Conservation (phyloP, 768 basidiomycete genomes). For the Podaxis sp. region DNA sequence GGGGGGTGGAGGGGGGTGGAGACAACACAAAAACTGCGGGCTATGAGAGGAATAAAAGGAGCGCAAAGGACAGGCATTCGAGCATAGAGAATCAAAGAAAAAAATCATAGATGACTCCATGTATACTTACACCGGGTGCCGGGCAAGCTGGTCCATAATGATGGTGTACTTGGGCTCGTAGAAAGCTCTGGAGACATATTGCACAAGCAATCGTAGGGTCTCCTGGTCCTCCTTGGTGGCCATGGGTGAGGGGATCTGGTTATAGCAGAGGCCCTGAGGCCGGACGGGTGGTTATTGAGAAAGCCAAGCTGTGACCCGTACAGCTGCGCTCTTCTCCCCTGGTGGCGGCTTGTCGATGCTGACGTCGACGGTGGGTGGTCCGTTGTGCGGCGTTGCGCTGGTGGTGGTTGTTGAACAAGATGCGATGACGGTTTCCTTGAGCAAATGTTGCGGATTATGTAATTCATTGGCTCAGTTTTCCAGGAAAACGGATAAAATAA, state of each 20-base stretch:
- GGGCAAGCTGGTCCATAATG: slow-evolving; percentile 89
- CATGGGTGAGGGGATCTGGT: slow-evolving; percentile 28
- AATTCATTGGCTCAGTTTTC: neutral
- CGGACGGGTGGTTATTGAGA: neutral
- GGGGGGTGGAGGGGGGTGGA: slow-evolving; percentile 10
- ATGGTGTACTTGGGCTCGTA: slow-evolving; percentile 92
- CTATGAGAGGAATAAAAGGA: neutral
- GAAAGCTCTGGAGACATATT: slow-evolving; percentile 90
- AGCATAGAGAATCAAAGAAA: slow-evolving; percentile 7
- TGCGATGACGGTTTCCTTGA: neutral
- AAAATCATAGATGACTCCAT: slow-evolving; percentile 17
- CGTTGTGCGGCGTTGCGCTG: neutral
- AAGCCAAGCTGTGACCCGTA: neutral
- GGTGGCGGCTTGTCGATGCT: neutral
- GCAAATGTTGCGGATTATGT: neutral
- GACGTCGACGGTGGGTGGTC: neutral
- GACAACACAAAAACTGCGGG: slow-evolving; percentile 12
- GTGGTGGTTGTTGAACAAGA: neutral
- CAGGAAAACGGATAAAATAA: neutral
- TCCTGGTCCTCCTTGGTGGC: slow-evolving; percentile 78
- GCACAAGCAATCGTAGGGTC: slow-evolving; percentile 80
- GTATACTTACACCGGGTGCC: slow-evolving; percentile 88
- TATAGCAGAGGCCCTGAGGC: neutral
- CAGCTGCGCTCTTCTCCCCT: neutral
- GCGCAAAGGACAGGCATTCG: neutral